Base-by-base conservation (phyloP, 768 basidiomycete species). In the Leucocoprinus leucothites region DNA sequence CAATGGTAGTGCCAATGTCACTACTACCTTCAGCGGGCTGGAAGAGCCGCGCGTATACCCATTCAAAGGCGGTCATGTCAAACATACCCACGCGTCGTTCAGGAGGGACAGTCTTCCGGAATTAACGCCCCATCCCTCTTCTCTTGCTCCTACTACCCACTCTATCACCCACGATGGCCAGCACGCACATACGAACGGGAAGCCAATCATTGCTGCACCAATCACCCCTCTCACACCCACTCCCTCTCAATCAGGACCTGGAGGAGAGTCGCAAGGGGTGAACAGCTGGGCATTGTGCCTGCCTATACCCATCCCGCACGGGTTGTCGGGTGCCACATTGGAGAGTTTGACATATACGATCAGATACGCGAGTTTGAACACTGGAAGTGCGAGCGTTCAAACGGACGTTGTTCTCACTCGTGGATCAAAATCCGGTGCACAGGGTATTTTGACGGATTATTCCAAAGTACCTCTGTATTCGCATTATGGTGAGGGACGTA, bases 1-100 rank as follows among this genome's bases (percentile, higher is more conserved):
- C 42, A 35, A 9, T 34, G n/a, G 16, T 34, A 25, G 26, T 19
- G 22, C 31, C n/a, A 14, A 46, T 21, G 35, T 34, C 1, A 25
- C n/a, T n/a, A 18, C 19, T 9, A 35, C 26, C 9, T 9, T 19
- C 43, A 44, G n/a, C 13, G 52, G 36, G 11, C 18, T 46, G 24
- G 52, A 46, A 34, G 45, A 53, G 24, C 52, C 52, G 36, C 34
- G 44, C 21, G 52, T 46, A 18, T 53, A 47, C 34, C 45, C 52
- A 35, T 53, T 46, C 44, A 53, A 46, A 25, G 52, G 51, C 13
- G 51, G 52, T 34, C 52, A 53, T 14, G 52, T 47, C 52, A 53
- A 40, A 40, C 44, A 53, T 38, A 53, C 52, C 25, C 52, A 53
- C n/a, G 52, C 52, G 16, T 53, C 52, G n/a, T 53, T 46, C 16